Evolutionary conservation across 129 eudicot genomes (phyloP), one percentile per base, ranked within the genome.

Genomic region (Silybum marianum): DNA sequence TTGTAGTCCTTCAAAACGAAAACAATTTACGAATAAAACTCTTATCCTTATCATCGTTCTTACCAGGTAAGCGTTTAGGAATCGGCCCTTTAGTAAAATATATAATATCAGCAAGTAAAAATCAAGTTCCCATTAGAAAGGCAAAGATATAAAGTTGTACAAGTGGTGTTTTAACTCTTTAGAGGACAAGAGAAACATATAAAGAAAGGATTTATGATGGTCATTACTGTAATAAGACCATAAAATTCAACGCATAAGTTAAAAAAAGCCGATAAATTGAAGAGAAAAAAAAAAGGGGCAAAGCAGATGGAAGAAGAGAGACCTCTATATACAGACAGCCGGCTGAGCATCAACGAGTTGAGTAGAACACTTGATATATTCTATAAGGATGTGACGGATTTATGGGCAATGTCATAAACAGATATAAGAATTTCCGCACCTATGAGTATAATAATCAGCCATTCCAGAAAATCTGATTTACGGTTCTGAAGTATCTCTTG

Each of bases 401-500:
- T 90, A 22, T 92, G 93, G 48, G 93, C 93, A 85, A 94, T 94
- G 75, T 92, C 97, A 74, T 90, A 94, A 7, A 94, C 92, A 78
- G 98, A 94, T 66, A 94, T 94, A 39, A 92, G 89, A 77, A 94
- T 94, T 88, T 94, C 97, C 8, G 92, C 92, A 42, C 91, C 93
- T 2, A 94, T 94, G 72, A 94, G 86, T 77, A 94, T 83, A 71
- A 94, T 94, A 76, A 94, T 92, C 71, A 94, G 90, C 98, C 98
- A 94, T 74, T 94, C 97, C 36, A 94, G 91, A 80, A 90, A 94
- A 87, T 94, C 98, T 16, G 98, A 94, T 86, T 92, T 92, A 90
- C 98, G 88, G 73, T 94, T 94, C 88, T 94, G 98, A 36, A 94
- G 91, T 69, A 92, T 92, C 84, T 94, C 98, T 76, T 92, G 97